Conservation (phyloP, 2,329 filamentous ascomycete species). For the Aspergillus sp. region DNA sequence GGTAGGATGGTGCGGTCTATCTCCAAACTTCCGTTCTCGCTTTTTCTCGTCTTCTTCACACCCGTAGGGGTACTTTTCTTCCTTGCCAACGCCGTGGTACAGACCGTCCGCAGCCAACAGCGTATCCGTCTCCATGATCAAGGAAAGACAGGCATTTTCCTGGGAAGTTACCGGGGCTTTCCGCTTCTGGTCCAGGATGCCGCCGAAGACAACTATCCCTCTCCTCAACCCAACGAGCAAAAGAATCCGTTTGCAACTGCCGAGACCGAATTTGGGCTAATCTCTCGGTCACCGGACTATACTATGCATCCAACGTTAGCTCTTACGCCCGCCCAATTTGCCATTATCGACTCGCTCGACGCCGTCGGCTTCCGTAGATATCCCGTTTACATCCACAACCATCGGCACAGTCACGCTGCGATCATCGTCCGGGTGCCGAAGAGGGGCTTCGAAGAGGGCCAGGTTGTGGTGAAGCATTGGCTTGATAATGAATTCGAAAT, state of each 20-base stretch:
- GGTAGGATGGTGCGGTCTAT: constrained; percentile 32
- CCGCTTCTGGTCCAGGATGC: constrained; percentile 63
- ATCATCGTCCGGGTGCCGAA: constrained; percentile 69
- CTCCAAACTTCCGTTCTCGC: constrained; percentile 53
- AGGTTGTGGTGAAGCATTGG: constrained; percentile 73
- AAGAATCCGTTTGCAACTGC: too few species aligned
- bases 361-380: constrained; percentile 51
- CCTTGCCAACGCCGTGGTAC: constrained; percentile 65
- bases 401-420: constrained; percentile 76
- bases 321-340: constrained; percentile 69
- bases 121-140: constrained; percentile 70
- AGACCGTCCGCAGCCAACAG: constrained; percentile 64
- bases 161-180: constrained; percentile 60
- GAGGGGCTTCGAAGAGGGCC: constrained; percentile 67
- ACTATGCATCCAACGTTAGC: constrained; percentile 60
- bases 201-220: constrained; percentile 64
- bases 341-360: constrained; percentile 73
- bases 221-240: too few species aligned
- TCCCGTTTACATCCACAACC: constrained; percentile 50
- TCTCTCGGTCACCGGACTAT: neutral
- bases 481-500: constrained; percentile 63
- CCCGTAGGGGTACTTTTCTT: constrained; percentile 65
- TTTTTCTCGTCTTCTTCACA: constrained; percentile 61
- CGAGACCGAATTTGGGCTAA: too few species aligned
- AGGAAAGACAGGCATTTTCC: constrained; percentile 58